phyloP scores from a whole-genome alignment of 1,284 basidiomycete genomes.

The Grifola frondosa region DNA sequence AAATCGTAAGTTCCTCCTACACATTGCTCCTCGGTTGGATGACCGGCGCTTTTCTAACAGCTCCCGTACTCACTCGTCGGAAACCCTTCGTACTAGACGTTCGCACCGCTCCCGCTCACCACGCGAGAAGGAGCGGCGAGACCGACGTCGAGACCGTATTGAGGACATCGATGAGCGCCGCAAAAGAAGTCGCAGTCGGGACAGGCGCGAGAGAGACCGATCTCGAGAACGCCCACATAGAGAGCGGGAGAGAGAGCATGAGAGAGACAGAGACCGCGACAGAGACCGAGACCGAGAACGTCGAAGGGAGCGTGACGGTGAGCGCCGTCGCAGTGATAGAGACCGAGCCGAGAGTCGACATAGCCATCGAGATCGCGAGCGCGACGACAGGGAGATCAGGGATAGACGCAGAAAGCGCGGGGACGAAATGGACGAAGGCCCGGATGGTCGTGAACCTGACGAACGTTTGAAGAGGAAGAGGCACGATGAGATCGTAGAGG shows the following conservation, averaged over 20 bases:
- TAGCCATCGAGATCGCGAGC: constrained; percentile 47
- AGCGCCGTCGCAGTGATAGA: constrained; percentile 35
- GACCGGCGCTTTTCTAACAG: constrained; percentile 33
- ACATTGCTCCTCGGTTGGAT: constrained; percentile 9
- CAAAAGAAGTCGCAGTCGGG: constrained; percentile 42
- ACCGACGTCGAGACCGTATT: constrained; percentile 34
- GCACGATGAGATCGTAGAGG: constrained; percentile 46
- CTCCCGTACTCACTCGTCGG: constrained; percentile 69
- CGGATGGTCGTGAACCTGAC: constrained; percentile 44
- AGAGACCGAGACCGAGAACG: constrained; percentile 43
- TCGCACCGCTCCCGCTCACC: constrained; percentile 70
- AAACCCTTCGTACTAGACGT: constrained; percentile 66
- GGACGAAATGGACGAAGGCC: constrained; percentile 51
- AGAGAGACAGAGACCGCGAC: constrained; percentile 45
- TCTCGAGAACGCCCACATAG: constrained; percentile 48
- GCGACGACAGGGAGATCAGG: constrained; percentile 50
- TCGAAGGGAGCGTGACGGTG: constrained; percentile 35
- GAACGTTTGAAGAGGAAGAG: constrained; percentile 60
- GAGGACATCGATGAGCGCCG: constrained; percentile 31
- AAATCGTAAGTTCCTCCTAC: constrained; percentile 54
- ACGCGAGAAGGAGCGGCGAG: constrained; percentile 36
- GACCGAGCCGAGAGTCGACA: constrained; percentile 42
- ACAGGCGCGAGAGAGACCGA: constrained; percentile 49
- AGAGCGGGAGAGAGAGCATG: constrained; percentile 42
- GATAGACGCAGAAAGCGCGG: constrained; percentile 61